Percentiles rank a stretch among this genome's conserved stretches.
Evolutionary conservation across 257 asterid species (phyloP).

Genomic region (Solanum bukasovii): DNA sequence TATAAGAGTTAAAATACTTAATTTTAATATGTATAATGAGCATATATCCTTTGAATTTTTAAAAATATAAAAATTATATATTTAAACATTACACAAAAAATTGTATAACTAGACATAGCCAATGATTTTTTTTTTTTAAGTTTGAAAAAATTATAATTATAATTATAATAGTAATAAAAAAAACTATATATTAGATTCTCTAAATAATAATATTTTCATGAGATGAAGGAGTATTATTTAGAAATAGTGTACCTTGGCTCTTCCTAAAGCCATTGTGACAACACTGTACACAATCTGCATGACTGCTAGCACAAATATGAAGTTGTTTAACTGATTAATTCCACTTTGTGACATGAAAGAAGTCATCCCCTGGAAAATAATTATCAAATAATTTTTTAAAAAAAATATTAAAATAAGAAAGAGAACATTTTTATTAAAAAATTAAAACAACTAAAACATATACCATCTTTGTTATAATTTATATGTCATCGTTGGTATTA

Average conservation of each 20-base stretch:
- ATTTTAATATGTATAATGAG: neutral
- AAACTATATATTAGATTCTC: neutral
- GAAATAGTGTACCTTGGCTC: slow-evolving; percentile 52
- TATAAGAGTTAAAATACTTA: too few species aligned
- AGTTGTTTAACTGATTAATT: slow-evolving; percentile 51
- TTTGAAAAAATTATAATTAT: neutral
- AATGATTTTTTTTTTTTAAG: neutral
- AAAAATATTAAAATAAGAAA: neutral
- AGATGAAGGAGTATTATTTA: neutral
- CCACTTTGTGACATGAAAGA: slow-evolving; percentile 53
- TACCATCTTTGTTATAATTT: neutral
- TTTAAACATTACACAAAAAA: neutral
- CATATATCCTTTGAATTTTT: neutral
- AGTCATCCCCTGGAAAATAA: slow-evolving; percentile 38
- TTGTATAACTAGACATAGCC: neutral
- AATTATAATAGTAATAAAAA: neutral
- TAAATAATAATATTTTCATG: neutral
- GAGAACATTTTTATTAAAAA: neutral
- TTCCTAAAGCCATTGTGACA: slow-evolving; percentile 61
- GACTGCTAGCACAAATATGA: slow-evolving; percentile 74
- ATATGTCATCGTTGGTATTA: neutral
- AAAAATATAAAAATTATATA: neutral
- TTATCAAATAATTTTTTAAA: neutral
- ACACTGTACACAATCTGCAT: slow-evolving; percentile 62
- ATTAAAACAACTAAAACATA: neutral